Percentiles rank a stretch among this genome's conserved stretches.
These are phyloP conservation scores for Dictyostelium purpureum DNA, from an alignment of 78 protist species.

Conservation along the genomic window DNA sequence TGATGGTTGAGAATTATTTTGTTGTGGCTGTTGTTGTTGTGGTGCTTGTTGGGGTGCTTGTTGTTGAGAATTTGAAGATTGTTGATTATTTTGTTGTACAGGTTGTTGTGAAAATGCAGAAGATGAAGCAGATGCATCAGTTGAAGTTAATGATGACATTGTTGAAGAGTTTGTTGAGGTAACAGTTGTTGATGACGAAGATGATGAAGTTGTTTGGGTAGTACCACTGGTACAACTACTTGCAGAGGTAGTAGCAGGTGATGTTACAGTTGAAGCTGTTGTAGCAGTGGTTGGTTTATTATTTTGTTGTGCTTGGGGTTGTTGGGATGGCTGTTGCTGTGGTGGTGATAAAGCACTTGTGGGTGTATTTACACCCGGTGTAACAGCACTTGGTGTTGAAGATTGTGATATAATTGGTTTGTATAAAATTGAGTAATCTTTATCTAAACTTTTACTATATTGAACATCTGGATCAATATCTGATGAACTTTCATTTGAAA, in stretches of 20 bases:
- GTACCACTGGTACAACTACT: not conserved
- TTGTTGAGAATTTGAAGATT: not conserved
- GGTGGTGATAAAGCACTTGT: not conserved
- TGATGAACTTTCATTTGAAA: conserved; percentile 47
- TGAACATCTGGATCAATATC: conserved; percentile 42
- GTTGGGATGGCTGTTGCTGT: conserved; percentile 10
- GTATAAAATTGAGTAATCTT: conserved; percentile 58
- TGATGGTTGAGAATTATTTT: not conserved
- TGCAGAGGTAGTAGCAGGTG: not conserved
- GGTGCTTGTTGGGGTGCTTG: not conserved
- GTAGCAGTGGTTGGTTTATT: not conserved
- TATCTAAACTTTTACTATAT: conserved; percentile 69
- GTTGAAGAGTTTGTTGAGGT: not conserved
- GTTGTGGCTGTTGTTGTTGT: conserved; percentile 33
- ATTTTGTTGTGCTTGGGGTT: not conserved
- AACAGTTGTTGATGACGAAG: conserved; percentile 22
- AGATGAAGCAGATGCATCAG: conserved; percentile 8
- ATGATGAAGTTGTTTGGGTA: not conserved
- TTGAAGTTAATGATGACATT: not conserved
- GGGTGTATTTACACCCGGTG: not conserved
- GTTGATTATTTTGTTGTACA: not conserved
- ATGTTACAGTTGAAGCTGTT: not conserved
- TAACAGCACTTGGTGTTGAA: not conserved
- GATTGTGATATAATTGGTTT: not conserved
- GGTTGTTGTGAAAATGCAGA: not conserved